Evolutionary conservation across 2,329 filamentous ascomycete species (phyloP).

Genomic region (Zasmidium cellare): DNA sequence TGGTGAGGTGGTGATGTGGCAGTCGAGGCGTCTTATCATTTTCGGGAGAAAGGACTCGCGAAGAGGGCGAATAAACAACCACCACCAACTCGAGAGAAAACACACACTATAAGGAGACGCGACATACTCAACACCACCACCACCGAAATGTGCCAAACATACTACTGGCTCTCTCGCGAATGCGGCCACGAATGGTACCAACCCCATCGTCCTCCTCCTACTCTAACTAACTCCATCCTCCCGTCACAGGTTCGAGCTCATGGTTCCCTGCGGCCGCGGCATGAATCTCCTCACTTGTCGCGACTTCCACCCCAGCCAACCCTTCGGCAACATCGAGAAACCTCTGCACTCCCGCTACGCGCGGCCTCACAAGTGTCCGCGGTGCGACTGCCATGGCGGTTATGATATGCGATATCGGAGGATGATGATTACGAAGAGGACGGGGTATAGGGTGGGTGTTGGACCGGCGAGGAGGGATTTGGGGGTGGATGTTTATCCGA

Average conservation of each 20-base stretch:
- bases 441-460: constrained; percentile 29
- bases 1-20: too few species aligned
- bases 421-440: constrained; percentile 25
- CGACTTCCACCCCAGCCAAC: constrained; percentile 31
- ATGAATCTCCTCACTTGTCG: constrained; percentile 45
- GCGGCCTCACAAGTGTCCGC: constrained; percentile 25
- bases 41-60: too few species aligned
- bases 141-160: constrained; percentile 48
- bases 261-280: constrained; percentile 42
- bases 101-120: not conserved
- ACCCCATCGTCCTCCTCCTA: not conserved
- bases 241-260: constrained; percentile 45
- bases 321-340: constrained; percentile 25
- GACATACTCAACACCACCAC: not conserved
- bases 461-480: constrained; percentile 23
- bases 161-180: constrained; percentile 45
- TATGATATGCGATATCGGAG: constrained; percentile 26
- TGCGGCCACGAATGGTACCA: constrained; percentile 51
- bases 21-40: too few species aligned
- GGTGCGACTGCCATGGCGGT: constrained; percentile 29
- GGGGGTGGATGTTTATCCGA: constrained; percentile 26
- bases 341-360: constrained; percentile 24
- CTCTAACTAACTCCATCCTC: constrained; percentile 1
- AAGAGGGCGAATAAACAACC: too few species aligned
- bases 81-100: too few species aligned